phyloP scores from a whole-genome alignment of 2,329 filamentous ascomycete species.

The Fusarium caatingaense region DNA sequence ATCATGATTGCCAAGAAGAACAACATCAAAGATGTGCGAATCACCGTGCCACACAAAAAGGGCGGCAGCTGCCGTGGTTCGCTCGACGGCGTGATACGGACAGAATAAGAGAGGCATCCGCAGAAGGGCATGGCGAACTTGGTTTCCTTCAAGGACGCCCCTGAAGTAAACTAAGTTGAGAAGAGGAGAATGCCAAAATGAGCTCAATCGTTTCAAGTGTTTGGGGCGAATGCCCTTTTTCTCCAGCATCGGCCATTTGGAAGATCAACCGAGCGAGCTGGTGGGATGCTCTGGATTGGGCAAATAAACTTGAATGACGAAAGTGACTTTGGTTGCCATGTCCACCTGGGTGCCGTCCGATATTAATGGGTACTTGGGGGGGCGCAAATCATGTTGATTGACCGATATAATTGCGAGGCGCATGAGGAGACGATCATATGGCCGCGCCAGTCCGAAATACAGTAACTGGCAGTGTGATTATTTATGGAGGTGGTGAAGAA shows the following conservation, averaged over 20 bases:
- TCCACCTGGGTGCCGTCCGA: background rate
- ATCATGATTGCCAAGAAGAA: conserved; percentile 22
- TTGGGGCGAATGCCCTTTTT: background rate
- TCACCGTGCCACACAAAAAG: background rate
- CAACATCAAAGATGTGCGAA: conserved; percentile 7
- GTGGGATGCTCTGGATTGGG: background rate
- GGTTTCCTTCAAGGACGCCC: background rate
- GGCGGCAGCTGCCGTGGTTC: background rate
- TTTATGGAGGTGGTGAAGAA: background rate
- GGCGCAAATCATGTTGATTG: background rate
- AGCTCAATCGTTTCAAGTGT: background rate
- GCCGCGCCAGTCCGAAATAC: background rate
- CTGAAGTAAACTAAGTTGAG: background rate
- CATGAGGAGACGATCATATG: background rate
- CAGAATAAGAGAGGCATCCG: background rate
- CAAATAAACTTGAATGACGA: background rate
- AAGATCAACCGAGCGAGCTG: background rate
- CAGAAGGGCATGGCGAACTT: background rate
- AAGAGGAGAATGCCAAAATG: background rate
- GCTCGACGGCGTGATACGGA: background rate
- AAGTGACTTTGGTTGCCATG: background rate
- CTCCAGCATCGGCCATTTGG: no score
- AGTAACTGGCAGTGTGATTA: background rate
- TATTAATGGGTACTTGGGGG: background rate
- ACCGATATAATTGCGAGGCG: background rate